phyloP scores from a whole-genome alignment of 495 filamentous ascomycete species.

The Tuber calosporum region DNA sequence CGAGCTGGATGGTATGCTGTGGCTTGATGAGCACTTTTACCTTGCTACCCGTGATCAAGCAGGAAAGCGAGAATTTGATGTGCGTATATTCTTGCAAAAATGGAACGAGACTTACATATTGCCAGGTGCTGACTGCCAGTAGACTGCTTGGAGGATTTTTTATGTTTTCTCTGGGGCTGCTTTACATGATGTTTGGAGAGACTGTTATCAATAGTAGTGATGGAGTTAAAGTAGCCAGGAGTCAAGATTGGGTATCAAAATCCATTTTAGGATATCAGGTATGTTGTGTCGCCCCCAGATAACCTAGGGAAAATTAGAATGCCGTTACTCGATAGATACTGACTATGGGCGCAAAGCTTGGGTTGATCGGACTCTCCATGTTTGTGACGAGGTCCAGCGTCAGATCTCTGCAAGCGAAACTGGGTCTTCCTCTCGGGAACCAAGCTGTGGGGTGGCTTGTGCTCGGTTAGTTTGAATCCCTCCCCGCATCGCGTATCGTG shows the following conservation, averaged over 20 bases:
- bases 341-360: slow-evolving; percentile 48
- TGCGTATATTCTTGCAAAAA: slow-evolving; percentile 42
- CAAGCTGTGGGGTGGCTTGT: slow-evolving; percentile 81
- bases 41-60: slow-evolving; percentile 75
- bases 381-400: slow-evolving; percentile 77
- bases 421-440: slow-evolving; percentile 82
- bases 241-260: slow-evolving; percentile 42
- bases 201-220: slow-evolving; percentile 47
- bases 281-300: slow-evolving; percentile 18
- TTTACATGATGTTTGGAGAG: slow-evolving; percentile 79
- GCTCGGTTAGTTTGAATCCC: slow-evolving; percentile 53
- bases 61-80: slow-evolving; percentile 71
- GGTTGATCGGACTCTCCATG: slow-evolving; percentile 77
- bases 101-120: not conserved
- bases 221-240: not conserved
- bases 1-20: slow-evolving; percentile 70
- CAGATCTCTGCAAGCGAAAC: slow-evolving; percentile 72
- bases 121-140: slow-evolving; percentile 39
- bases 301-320: not conserved
- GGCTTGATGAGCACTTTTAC: slow-evolving; percentile 84
- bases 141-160: slow-evolving; percentile 69
- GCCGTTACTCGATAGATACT: not conserved
- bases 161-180: slow-evolving; percentile 67
- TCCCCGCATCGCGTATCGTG: not conserved
- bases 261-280: slow-evolving; percentile 55